Conservation (phyloP, 768 basidiomycete genomes). For the Galerina sulciceps region DNA sequence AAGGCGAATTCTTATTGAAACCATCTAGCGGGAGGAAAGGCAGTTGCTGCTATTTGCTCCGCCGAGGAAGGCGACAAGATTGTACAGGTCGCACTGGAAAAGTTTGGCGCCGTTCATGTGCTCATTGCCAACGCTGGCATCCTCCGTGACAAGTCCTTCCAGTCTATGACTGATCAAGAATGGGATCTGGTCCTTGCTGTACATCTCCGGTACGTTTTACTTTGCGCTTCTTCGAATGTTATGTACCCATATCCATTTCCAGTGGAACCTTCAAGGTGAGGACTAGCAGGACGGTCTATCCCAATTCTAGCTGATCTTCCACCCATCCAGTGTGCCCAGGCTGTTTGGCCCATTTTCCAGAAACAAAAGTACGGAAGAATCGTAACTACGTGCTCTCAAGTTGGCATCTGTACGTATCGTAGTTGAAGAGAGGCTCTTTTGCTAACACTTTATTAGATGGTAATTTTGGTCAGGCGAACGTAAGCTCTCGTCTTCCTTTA, state of each 20-base stretch:
- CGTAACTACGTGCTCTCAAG: conserved; percentile 90
- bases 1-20: neutral
- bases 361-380: conserved; percentile 97
- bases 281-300: too few species aligned
- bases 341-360: conserved; percentile 96
- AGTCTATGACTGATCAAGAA: conserved; percentile 85
- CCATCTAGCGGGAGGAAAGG: conserved; percentile 82
- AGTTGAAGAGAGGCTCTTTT: neutral
- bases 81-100: conserved; percentile 83
- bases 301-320: neutral
- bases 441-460: conserved; percentile 60
- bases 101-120: conserved; percentile 87
- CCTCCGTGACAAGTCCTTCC: conserved; percentile 91
- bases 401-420: conserved; percentile 81
- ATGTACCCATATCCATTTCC: conserved; percentile 9
- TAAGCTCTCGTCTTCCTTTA: conserved; percentile 29
- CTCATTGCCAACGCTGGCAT: conserved; percentile 95
- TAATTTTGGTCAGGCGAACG: conserved; percentile 94
- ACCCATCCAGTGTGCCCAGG: conserved; percentile 74
- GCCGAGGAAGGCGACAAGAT: conserved; percentile 92
- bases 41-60: conserved; percentile 79
- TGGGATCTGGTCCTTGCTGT: conserved; percentile 93
- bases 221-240: conserved; percentile 2
- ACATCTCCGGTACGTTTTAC: conserved; percentile 64
- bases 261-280: conserved; percentile 86